Base-by-base conservation (phyloP, 257 asterid species). In the Paulownia fortunei region DNA sequence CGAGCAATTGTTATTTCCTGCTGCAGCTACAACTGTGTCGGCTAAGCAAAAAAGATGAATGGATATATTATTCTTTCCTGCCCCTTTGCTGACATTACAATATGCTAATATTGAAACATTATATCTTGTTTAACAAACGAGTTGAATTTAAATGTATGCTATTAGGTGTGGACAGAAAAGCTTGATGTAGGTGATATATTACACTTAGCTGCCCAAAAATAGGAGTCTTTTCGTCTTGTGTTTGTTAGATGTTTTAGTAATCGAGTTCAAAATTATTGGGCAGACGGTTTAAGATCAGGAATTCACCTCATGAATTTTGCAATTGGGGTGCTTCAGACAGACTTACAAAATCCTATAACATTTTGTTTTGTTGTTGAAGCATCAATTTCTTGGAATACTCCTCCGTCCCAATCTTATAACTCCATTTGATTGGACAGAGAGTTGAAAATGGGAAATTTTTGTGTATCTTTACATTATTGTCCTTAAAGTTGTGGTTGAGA, bases 11-110 rank as follows among this genome's bases (percentile, higher is more conserved):
- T 12, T 54, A 61, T 67, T 63, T 61, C n/a, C 69, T 77, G 12
- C 77, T 63, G 27, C 51, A 21, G 55, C 58, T 34, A 12, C 39
- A 49, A 62, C 34, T 36, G 47, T 19, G 47, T 63, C 23, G 54
- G 36, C 56, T 15, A 39, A 61, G 68, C 76, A 74, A 18, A 71
- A 67, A 24, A 27, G 58, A 76, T 27, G 44, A 41, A 37, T n/a
- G n/a, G n/a, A n/a, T 32, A 51, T 52, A 27, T 23, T 51, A 52
- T 32, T 62, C 23, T n/a, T 72, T 34, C 23, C 37, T 16, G 39
- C 60, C 72, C 12, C 10, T 6, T 73, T 42, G 9, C 60, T 66
- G 65, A 56, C 66, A 52, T 71, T 52, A 34, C 30, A 72, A 61
- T 30, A 61, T 59, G 30, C 52, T 32, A 23, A 15, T 41, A 34